phyloP scores from a whole-genome alignment of 2,329 filamentous ascomycete species.

The Gnomoniopsis smithogilvyi region DNA sequence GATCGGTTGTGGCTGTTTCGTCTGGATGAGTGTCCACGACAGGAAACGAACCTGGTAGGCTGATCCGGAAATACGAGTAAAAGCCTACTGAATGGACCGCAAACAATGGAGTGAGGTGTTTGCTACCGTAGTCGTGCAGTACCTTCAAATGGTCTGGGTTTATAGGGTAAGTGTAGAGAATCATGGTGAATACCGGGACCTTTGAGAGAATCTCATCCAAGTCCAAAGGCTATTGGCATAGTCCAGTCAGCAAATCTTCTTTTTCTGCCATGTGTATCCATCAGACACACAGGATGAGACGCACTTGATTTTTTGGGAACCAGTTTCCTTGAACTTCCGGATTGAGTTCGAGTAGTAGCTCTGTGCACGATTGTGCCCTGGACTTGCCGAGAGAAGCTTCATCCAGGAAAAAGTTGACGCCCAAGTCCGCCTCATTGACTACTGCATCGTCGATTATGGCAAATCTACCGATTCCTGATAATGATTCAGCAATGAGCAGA shows the following conservation, averaged over 20 bases:
- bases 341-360: conserved; percentile 81
- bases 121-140: conserved; percentile 45
- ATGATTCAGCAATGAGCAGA: not conserved
- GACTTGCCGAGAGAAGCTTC: conserved; percentile 71
- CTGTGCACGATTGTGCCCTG: conserved; percentile 74
- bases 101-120: conserved; percentile 69
- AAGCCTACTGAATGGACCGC: conserved; percentile 89
- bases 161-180: conserved; percentile 54
- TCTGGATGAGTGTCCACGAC: conserved; percentile 96
- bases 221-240: conserved; percentile 12
- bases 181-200: conserved; percentile 46
- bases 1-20: conserved; percentile 76
- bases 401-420: conserved; percentile 96
- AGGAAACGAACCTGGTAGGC: conserved; percentile 75
- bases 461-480: conserved; percentile 76
- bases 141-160: conserved; percentile 37
- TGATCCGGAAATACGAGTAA: conserved; percentile 83
- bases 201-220: conserved; percentile 34
- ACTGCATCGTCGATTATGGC: conserved; percentile 79
- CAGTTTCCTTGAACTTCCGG: conserved; percentile 83
- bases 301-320: conserved; percentile 49
- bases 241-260: conserved; percentile 9
- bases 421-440: conserved; percentile 80
- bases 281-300: not conserved
- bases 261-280: not conserved